phyloP scores from a whole-genome alignment of 441 rosid species.

The Gossypium trilobum region DNA sequence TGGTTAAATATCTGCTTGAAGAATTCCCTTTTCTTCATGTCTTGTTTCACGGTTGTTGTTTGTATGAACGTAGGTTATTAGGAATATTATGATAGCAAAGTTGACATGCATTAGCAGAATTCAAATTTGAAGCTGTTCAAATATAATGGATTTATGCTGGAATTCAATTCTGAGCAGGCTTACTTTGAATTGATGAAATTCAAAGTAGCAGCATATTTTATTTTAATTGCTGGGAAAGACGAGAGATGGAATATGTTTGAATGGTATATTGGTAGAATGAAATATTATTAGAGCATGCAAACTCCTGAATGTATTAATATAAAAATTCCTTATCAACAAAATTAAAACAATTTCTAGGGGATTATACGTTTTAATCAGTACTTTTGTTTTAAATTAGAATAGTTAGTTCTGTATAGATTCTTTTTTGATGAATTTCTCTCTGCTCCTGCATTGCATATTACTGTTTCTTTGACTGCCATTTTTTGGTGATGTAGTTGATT shows the following conservation, averaged over 20 bases:
- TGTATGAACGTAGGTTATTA: not conserved
- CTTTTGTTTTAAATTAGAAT: not conserved
- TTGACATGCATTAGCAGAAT: not conserved
- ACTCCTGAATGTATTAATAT: not conserved
- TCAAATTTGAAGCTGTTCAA: conserved; percentile 6
- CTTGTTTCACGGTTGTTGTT: not conserved
- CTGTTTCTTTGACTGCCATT: conserved; percentile 19
- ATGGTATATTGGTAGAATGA: not conserved
- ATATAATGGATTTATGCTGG: not conserved
- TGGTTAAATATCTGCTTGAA: not conserved
- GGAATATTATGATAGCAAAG: not conserved
- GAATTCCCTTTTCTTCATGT: not conserved
- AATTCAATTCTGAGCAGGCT: not conserved
- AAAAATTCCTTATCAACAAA: not conserved
- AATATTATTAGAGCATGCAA: not conserved
- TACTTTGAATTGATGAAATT: not conserved
- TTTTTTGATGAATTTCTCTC: conserved; percentile 10
- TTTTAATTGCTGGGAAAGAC: not conserved
- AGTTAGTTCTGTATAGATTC: not conserved
- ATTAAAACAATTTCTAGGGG: not conserved
- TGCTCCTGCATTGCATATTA: conserved; percentile 3
- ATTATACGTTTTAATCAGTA: not conserved
- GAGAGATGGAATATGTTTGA: not conserved
- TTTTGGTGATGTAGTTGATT: conserved; percentile 53
- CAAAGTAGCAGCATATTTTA: not conserved